These are phyloP conservation scores for Trichodelitschia bisporula DNA, from an alignment of 495 filamentous ascomycete species.

Conservation along the genomic window DNA sequence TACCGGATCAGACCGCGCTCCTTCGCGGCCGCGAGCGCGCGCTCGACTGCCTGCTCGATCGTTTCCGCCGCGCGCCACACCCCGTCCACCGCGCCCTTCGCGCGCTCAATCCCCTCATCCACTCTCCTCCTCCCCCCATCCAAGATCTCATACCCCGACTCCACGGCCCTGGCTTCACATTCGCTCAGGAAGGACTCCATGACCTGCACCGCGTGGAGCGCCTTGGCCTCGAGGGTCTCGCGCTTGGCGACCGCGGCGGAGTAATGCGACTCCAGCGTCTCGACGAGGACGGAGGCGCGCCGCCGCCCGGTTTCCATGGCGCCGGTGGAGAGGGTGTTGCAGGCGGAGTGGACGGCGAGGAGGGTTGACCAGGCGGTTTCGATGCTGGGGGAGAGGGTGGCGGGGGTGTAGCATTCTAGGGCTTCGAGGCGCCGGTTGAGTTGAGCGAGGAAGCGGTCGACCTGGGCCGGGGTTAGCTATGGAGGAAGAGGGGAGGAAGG, in stretches of 20 bases:
- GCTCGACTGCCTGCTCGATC: constrained; percentile 57
- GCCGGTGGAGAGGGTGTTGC: constrained; percentile 74
- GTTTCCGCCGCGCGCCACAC: too few species aligned
- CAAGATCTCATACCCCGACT: constrained; percentile 31
- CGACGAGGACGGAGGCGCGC: constrained; percentile 69
- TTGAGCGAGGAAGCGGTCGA: constrained; percentile 75
- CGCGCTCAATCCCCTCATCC: constrained; percentile 48
- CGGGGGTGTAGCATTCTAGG: constrained; percentile 68
- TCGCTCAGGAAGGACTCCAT: constrained; percentile 67
- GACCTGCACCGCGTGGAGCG: constrained; percentile 60
- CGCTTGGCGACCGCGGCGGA: constrained; percentile 68
- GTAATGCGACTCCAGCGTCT: constrained; percentile 44
- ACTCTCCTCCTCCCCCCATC: constrained; percentile 47
- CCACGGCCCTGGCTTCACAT: constrained; percentile 58
- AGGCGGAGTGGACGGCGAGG: constrained; percentile 66
- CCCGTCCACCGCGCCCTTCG: constrained; percentile 55
- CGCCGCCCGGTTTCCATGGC: constrained; percentile 69
- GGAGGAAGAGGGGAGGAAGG: background rate
- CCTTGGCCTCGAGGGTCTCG: constrained; percentile 76
- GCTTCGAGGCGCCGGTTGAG: constrained; percentile 67
- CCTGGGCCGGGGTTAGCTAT: constrained; percentile 20
- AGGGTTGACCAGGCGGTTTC: constrained; percentile 61
- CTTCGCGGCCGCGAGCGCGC: constrained; percentile 50
- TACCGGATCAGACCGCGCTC: constrained; percentile 70
- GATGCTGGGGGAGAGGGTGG: constrained; percentile 61